Conservation (phyloP, 768 basidiomycete genomes). For the Termitomyces sp. region DNA sequence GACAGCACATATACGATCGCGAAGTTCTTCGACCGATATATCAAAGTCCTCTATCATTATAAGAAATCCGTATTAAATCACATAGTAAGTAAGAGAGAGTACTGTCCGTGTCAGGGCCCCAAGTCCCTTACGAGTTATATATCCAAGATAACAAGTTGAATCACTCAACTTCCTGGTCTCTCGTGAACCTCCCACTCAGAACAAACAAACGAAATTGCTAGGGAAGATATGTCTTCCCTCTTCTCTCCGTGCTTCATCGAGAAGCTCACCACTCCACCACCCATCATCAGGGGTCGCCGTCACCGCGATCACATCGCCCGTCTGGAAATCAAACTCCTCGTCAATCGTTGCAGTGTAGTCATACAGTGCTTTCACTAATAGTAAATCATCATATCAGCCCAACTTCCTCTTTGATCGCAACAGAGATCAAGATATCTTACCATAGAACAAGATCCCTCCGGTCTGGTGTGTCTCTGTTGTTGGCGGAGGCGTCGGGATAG, state of each 20-base stretch:
- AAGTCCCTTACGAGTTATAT: neutral
- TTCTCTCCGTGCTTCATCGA: slow-evolving; percentile 70
- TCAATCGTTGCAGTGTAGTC: slow-evolving; percentile 82
- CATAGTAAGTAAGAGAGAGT: slow-evolving; percentile 1
- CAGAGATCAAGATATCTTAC: slow-evolving; percentile 41
- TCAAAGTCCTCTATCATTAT: neutral
- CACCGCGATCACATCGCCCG: slow-evolving; percentile 95
- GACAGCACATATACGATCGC: neutral
- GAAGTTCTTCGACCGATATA: neutral
- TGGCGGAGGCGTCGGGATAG: slow-evolving; percentile 23
- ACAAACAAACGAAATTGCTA: slow-evolving; percentile 83
- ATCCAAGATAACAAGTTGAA: neutral
- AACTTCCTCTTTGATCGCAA: neutral
- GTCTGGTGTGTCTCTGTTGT: slow-evolving; percentile 23
- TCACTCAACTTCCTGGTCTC: neutral
- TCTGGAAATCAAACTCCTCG: slow-evolving; percentile 95
- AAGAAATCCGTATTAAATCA: slow-evolving; percentile 4
- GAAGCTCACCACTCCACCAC: slow-evolving; percentile 93
- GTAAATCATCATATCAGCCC: neutral
- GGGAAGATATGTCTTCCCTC: slow-evolving; percentile 80
- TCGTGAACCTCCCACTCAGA: slow-evolving; percentile 35
- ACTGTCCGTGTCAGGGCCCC: neutral
- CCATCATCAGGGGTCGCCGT: slow-evolving; percentile 94
- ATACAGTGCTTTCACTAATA: slow-evolving; percentile 81
- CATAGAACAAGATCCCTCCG: slow-evolving; percentile 75